Evolutionary conservation across 805 yeast species (phyloP), one percentile per base, ranked within the genome.

Genomic region (Aciculoconidium aculeatum): DNA sequence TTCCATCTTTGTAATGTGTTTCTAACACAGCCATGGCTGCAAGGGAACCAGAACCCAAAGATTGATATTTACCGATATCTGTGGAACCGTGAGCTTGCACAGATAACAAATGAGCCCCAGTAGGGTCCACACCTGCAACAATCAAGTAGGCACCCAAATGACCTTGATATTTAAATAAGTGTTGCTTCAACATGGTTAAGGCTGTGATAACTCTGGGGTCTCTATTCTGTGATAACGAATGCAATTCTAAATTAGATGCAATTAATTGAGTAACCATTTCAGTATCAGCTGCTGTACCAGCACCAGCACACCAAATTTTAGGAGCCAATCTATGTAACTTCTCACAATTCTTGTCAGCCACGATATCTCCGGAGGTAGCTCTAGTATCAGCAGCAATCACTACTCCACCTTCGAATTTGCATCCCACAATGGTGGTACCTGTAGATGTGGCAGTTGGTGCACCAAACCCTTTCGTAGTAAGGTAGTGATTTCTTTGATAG

Each of bases 281-380:
- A 8, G 96, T 92, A 55, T 92, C 98, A 6, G 98, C 97, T 17
- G 98, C 98, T n/a, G 98, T 92, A 58, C 98, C 98, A 3, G 98
- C 98, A 49, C 98, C 98, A 30, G 98, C 98, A 77, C 98, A 90
- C 96, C 96, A 90, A 53, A 88, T 87, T 50, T 72, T 74, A 7
- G 96, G 95, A 5, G 95, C 73, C 41, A 88, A 70, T 44, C 94
- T 66, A 61, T 90, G 96, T 41, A 92, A 69, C 61, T 90, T 90
- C 52, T 87, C 96, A 70, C 96, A 88, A 65, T 92, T 92, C 67
- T 92, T 92, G 63, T 92, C 97, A 6, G 98, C 98, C 19, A 92
- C 97, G 45, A 92, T 86, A 35, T 80, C 80, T 9, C 98, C 98
- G 20, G 92, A 80, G 3, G 98, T 92, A 33, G 98, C 96, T 62